phyloP scores from a whole-genome alignment of 2,329 filamentous ascomycete species.

The Fusarium haematococcum region DNA sequence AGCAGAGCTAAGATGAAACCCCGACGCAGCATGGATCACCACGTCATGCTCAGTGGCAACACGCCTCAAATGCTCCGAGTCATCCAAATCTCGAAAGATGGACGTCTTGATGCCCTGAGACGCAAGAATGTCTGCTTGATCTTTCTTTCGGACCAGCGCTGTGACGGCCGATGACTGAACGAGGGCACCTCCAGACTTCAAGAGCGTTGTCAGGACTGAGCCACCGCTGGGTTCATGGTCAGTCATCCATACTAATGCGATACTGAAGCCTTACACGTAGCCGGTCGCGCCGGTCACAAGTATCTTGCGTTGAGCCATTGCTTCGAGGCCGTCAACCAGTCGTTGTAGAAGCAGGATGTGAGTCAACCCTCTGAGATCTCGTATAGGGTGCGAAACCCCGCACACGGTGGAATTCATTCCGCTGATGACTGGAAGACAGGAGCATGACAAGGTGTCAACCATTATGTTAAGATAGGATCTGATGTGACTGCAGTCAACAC shows the following conservation, averaged over 20 bases:
- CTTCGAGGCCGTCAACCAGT: neutral
- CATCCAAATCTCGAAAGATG: neutral
- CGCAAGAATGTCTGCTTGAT: neutral
- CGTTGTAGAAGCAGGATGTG: neutral
- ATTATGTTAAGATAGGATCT: neutral
- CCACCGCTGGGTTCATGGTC: slow-evolving; percentile 1
- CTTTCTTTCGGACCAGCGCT: slow-evolving; percentile 12
- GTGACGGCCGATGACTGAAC: slow-evolving; percentile 5
- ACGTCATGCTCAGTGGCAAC: neutral
- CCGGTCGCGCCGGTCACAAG: slow-evolving; percentile 19
- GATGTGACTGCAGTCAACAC: neutral
- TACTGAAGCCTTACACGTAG: slow-evolving; percentile 4
- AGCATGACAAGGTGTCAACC: neutral
- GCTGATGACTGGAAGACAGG: neutral
- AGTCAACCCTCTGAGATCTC: neutral
- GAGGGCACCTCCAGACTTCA: neutral
- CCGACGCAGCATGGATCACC: neutral
- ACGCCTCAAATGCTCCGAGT: neutral
- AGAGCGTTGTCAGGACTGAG: slow-evolving; percentile 18
- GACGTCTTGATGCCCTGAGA: neutral
- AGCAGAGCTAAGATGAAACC: neutral
- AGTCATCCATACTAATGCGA: neutral
- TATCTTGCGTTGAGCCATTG: neutral
- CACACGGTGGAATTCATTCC: neutral
- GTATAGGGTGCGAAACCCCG: neutral